Base-by-base conservation (phyloP, 768 basidiomycete genomes). In the Collybia mongolica region DNA sequence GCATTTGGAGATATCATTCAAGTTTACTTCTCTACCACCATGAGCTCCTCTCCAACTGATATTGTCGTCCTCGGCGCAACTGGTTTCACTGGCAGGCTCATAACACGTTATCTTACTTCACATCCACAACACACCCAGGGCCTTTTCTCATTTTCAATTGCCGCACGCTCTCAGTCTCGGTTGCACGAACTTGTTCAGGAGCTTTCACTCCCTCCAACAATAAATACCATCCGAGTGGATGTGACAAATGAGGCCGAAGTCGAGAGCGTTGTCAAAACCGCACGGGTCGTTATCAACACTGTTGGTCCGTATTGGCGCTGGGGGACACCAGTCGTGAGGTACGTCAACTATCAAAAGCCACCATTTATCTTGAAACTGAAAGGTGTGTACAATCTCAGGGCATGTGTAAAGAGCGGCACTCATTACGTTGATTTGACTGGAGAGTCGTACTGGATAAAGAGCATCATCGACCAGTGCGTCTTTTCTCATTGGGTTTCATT, bases 381-480 rank as follows among this genome's bases (percentile, higher is more conserved):
- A 50, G 22, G 15, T 48, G 53, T 17, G 37, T 5, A 29, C 3
- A 26, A n/a, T 9, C 20, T 9, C 44, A 89, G 80, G 49, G 85
- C 88, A 3, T 96, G 93, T 54, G 88, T 85, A 4, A 71, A 70
- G 29, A 71, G 86, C 51, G 85, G 88, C 5, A 78, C 81, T 6
- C 91, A 95, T 66, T 96, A 96, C 63, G 83, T 93, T 22, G 95
- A 98, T 66, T 71, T 94, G 28, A 82, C 87, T 1, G 87, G 88
- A 6, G 93, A 95, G 64, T 67, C 76, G 0, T 68, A 72, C 2
- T 93, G 86, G 82, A 76, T 88, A 40, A 70, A 68, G 53, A 69
- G 81, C 12, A 84, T 91, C 44, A 81, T 90, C 41, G 28, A 68
- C 23, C 62, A 77, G 86, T 83, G 55, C 59, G 82, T 70, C 26